Evolutionary conservation across 108 stramenopile genomes (phyloP), one percentile per base, ranked within the genome.

Genomic region (Mayamaea pseudoterrestris): DNA sequence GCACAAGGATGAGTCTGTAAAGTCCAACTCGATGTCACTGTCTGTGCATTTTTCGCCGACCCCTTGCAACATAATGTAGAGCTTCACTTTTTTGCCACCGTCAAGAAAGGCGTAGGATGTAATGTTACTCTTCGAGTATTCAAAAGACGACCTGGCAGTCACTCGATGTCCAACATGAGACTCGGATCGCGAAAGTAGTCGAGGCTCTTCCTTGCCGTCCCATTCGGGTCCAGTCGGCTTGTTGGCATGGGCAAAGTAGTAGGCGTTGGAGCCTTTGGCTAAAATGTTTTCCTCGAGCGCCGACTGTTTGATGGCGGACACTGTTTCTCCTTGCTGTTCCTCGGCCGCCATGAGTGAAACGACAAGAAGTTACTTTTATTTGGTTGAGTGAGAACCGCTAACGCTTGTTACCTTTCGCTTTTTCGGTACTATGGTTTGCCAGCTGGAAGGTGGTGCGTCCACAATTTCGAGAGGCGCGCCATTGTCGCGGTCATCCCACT

Each of bases 171-270:
- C n/a, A 34, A 23, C 53, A 27, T 27, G 14, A 20, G 57, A 45
- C 0, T 54, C 53, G 18, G 52, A 41, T 13, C 41, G 55, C 35
- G 64, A 47, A 5, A 88, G 41, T 25, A 78, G 42, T n/a, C 66
- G 65, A 2, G 85, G 85, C 52, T 80, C 74, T 40, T 66, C 53
- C 47, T 83, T 83, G 2, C 86, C 86, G 64, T 88, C 86, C 86
- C 84, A 87, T 36, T 65, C 52, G 29, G 75, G 80, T 4, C 75
- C 75, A 6, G 49, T 63, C 27, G 75, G 65, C 17, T 65, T 83
- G 61, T 83, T 65, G 0, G 65, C 66, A 46, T 88, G 86, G 1
- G 86, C 86, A 50, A 77, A 88, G 48, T 88, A 88, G 48, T 88
- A 88, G 20, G 86, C 80, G 47, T 88, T 75, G 45, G 73, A 74